A percentile compares a stretch with the other conserved stretches of the same genome.
phyloP scores from a whole-genome alignment of 2,329 filamentous ascomycete species.

The Botryotinia narcissicola region DNA sequence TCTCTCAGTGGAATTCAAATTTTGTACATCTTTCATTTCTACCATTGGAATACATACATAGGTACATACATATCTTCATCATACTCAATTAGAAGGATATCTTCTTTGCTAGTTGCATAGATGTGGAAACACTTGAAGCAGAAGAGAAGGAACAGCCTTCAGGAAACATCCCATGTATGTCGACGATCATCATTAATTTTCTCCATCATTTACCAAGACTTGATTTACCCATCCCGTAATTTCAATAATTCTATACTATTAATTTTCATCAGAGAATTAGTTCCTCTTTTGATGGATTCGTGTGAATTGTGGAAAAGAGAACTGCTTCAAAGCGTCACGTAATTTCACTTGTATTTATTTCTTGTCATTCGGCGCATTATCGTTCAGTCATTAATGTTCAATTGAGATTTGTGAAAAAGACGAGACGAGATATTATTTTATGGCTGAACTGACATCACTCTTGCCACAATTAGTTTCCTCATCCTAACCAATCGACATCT shows the following conservation, averaged over 20 bases:
- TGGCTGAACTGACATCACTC: conserved; percentile 6
- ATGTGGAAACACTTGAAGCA: conserved; percentile 10
- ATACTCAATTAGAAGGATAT: background rate
- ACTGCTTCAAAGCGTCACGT: background rate
- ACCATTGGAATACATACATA: background rate
- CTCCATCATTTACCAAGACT: background rate
- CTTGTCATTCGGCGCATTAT: background rate
- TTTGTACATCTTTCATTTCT: background rate
- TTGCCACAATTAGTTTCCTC: conserved; percentile 16
- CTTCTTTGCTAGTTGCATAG: conserved; percentile 10
- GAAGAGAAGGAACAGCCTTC: conserved; percentile 9
- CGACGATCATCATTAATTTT: background rate
- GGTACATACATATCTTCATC: background rate
- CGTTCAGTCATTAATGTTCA: background rate
- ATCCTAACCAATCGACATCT: conserved; percentile 14
- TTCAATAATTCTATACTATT: background rate
- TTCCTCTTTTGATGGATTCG: background rate
- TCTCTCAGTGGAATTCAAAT: background rate
- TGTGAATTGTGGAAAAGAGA: background rate
- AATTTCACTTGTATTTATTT: background rate
- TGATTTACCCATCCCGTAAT: background rate
- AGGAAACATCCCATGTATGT: conserved; percentile 11
- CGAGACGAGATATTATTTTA: background rate
- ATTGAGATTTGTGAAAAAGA: background rate
- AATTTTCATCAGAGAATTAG: conserved; percentile 4